Percentiles rank a stretch among this genome's conserved stretches.
Evolutionary conservation across 2,329 filamentous ascomycete species (phyloP).

Genomic region (Diaporthe sp.): DNA sequence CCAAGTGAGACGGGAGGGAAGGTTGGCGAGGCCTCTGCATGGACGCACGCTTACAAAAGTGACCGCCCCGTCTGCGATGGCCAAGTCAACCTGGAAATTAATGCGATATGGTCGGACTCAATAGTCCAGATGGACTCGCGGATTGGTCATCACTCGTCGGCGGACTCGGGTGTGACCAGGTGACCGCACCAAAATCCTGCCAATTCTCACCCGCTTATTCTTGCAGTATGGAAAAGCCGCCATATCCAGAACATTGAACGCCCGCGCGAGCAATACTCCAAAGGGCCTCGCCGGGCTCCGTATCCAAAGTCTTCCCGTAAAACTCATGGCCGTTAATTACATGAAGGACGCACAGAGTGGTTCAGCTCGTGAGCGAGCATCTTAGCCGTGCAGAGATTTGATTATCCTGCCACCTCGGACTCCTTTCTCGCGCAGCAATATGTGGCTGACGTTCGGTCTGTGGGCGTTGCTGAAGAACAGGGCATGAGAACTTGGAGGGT

Average conservation of each 20-base stretch:
- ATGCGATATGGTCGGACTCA: slow-evolving; percentile 22
- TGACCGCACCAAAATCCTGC: slow-evolving; percentile 7
- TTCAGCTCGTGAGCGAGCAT: background rate
- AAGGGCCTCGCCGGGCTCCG: slow-evolving; percentile 15
- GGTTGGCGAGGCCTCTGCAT: background rate
- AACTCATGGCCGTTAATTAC: background rate
- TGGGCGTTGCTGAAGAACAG: background rate
- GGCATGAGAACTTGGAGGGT: slow-evolving; percentile 4
- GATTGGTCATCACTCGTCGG: background rate
- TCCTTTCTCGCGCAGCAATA: background rate
- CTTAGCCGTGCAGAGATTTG: background rate
- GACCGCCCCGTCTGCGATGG: background rate
- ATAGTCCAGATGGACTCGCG: background rate
- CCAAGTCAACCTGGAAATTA: background rate
- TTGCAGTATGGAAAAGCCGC: background rate
- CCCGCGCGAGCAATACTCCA: background rate
- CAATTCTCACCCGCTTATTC: slow-evolving; percentile 13
- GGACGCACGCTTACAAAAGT: background rate
- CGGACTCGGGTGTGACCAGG: slow-evolving; percentile 12
- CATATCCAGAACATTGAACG: background rate
- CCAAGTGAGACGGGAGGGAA: slow-evolving; percentile 12
- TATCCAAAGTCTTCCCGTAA: background rate
- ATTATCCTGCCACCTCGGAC: background rate
- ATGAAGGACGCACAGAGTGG: background rate
- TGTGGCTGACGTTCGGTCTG: background rate